Conservation (phyloP, 352 stramenopile species). For the Paralagenidium karlingii region DNA sequence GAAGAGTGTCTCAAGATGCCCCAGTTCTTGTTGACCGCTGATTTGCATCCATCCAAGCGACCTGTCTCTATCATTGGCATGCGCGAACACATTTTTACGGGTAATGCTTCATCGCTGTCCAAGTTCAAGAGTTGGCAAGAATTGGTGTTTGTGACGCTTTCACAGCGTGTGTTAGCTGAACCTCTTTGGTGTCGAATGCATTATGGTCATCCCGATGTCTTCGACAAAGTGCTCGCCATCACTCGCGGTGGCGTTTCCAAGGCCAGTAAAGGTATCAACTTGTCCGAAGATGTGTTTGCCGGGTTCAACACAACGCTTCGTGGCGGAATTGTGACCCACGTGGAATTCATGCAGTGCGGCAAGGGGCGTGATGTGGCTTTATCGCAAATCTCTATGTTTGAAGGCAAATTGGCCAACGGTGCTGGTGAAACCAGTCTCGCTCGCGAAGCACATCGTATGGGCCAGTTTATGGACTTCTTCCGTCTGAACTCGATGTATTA, state of each 20-base stretch:
- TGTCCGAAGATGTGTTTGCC: slow-evolving; percentile 79
- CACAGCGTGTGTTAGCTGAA: slow-evolving; percentile 62
- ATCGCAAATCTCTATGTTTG: slow-evolving; percentile 81
- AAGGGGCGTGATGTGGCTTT: slow-evolving; percentile 77
- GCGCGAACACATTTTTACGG: slow-evolving; percentile 81
- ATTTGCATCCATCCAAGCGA: slow-evolving; percentile 50
- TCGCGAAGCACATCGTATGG: slow-evolving; percentile 74
- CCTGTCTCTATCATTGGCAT: slow-evolving; percentile 77
- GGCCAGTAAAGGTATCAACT: slow-evolving; percentile 71
- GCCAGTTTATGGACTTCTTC: slow-evolving; percentile 81
- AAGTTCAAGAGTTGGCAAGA: slow-evolving; percentile 84
- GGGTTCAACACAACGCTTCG: slow-evolving; percentile 71
- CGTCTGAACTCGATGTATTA: slow-evolving; percentile 82
- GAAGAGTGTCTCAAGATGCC: slow-evolving; percentile 82
- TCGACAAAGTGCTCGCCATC: slow-evolving; percentile 67
- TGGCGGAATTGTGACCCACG: slow-evolving; percentile 63
- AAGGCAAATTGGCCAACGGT: slow-evolving; percentile 76
- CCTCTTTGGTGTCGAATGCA: slow-evolving; percentile 72
- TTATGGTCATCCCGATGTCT: slow-evolving; percentile 76
- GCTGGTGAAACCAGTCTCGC: slow-evolving; percentile 64
- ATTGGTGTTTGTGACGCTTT: slow-evolving; percentile 74
- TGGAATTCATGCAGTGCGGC: slow-evolving; percentile 82
- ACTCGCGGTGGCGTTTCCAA: slow-evolving; percentile 69
- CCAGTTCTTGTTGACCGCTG: slow-evolving; percentile 55
- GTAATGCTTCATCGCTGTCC: slow-evolving; percentile 64